These are phyloP conservation scores for Pittosporum tobira DNA, from an alignment of 129 eudicot species.

Conservation along the genomic window DNA sequence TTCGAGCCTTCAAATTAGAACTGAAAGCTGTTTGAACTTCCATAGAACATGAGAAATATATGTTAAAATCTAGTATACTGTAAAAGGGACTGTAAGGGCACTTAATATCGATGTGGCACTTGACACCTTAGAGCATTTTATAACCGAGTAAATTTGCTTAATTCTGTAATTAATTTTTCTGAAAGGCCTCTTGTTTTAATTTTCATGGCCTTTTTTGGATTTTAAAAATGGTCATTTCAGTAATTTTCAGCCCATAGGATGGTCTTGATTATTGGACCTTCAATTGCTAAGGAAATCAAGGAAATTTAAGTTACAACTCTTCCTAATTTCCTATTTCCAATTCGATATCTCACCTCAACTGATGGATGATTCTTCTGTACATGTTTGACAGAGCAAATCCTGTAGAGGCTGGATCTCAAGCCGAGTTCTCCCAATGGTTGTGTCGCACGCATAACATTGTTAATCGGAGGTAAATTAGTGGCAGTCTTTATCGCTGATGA, in stretches of 20 bases:
- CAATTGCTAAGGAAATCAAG: background rate
- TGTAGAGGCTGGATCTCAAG: conserved; percentile 77
- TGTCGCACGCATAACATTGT: conserved; percentile 89
- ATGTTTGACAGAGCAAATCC: conserved; percentile 63
- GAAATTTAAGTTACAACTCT: no score
- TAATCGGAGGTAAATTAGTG: conserved; percentile 67
- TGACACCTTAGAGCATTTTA: no score
- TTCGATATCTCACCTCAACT: background rate
- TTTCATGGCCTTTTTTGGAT: background rate
- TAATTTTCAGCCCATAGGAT: background rate
- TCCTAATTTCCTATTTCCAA: no score
- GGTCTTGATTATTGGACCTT: background rate
- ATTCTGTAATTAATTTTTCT: background rate
- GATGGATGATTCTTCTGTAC: background rate
- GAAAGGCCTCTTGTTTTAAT: background rate
- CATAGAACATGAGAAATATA: no score
- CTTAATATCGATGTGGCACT: no score
- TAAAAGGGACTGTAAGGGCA: no score
- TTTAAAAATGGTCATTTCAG: background rate
- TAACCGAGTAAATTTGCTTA: no score
- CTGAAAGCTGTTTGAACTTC: no score
- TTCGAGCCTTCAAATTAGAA: no score
- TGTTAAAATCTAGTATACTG: no score
- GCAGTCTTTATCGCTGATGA: background rate
- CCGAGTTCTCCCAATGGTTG: conserved; percentile 82